phyloP scores from a whole-genome alignment of 306 rosid species.

The Fragaria vesca region DNA sequence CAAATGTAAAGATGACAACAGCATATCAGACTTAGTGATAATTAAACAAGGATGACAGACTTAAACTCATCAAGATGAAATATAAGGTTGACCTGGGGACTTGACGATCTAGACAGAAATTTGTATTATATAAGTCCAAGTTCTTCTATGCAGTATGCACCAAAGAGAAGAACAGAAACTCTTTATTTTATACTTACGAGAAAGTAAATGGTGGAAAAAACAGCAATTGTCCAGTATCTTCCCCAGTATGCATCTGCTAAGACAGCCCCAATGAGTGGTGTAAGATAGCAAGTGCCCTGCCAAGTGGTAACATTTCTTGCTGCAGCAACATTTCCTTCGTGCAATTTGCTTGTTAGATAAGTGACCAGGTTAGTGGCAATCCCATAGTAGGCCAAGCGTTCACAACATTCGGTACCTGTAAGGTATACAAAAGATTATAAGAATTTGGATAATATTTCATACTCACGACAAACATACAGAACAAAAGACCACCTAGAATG shows the following conservation, averaged over 20 bases:
- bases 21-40: not conserved
- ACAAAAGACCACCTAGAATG: slow-evolving; percentile 43
- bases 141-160: not conserved
- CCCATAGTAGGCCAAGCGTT: slow-evolving; percentile 93
- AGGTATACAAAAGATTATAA: not conserved
- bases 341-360: slow-evolving; percentile 79
- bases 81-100: not conserved
- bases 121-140: not conserved
- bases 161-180: slow-evolving; percentile 11
- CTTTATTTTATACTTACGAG: slow-evolving; percentile 47
- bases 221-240: slow-evolving; percentile 96
- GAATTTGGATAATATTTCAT: not conserved
- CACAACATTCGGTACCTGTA: slow-evolving; percentile 90
- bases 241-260: slow-evolving; percentile 98
- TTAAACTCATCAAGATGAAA: not conserved
- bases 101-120: not conserved
- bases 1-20: not conserved
- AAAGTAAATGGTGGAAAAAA: slow-evolving; percentile 74
- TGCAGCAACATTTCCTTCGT: slow-evolving; percentile 84
- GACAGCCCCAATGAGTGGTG: slow-evolving; percentile 95
- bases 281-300: slow-evolving; percentile 97
- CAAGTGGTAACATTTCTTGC: slow-evolving; percentile 96
- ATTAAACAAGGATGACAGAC: not conserved
- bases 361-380: slow-evolving; percentile 90
- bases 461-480: slow-evolving; percentile 5